Base-by-base conservation (phyloP, 441 rosid genomes). In the Cnidoscolus chayamansa region DNA sequence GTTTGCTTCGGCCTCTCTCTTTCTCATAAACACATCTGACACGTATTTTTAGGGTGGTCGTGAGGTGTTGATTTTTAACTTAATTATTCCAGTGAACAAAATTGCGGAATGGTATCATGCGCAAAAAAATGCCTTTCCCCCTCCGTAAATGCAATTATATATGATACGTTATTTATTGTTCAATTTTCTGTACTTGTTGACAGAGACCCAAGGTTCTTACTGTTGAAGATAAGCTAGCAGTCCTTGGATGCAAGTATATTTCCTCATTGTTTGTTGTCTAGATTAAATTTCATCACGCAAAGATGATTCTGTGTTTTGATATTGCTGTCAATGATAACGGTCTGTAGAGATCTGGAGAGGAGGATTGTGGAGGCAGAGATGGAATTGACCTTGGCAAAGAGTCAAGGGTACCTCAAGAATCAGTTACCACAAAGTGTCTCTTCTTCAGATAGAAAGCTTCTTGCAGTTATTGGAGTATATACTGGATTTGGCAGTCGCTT, bases 201-300 rank as follows among this genome's bases (percentile, higher is more conserved):
- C 80, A 94, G 99, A 87, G 95, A 80, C 98, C 99, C 13, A 95
- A 88, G 85, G 93, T 90, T 83, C 91, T 95, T 37, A 84, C 97
- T 0, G 86, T 93, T 30, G 98, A 95, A 75, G 99, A 95, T 81
- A 95, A 91, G 89, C 84, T 95, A 63, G 66, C 73, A 75, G 87
- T 86, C 47, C 84, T 93, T 35, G 97, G 97, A 76, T 93, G 99
- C 99, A 91, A 90, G 98, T 95, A 86, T 47, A 95, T 77, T 75
- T 63, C 20, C 60, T 63, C 32, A 40, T 19, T 71, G 62, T 48
- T 86, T 58, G 10, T 30, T 17, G n/a, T 59, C 35, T 20, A 20
- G 17, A 56, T 58, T 58, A 58, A 30, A 30, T 30, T 13, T 30
- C n/a, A 59, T 31, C 12, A 1, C 4, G 40, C 40, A 13, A 49